Evolutionary conservation across 345 rosid species (phyloP), one percentile per base, ranked within the genome.

Genomic region (Mallotus nudiflorus): DNA sequence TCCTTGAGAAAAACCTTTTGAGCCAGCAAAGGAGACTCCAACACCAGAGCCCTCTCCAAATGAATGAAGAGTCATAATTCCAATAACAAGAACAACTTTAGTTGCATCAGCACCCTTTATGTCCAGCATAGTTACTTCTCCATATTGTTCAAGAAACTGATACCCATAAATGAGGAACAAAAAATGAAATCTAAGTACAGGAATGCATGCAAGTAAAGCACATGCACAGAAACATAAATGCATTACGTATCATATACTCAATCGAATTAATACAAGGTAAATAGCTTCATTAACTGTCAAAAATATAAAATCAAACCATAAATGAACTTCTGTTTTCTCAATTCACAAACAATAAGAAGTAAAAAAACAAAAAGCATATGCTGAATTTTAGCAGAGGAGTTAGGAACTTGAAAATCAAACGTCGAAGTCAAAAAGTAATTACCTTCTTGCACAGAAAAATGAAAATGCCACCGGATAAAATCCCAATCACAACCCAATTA

Each of bases 61-160:
- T 69, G 99, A 96, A 84, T 96, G 99, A 73, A 96, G 99, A 65
- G 98, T 96, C 99, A 96, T 96, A 61, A 96, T 96, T 61, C 99
- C 98, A 52, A 96, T 84, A 69, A 96, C 93, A 35, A 92, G 98
- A 73, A 96, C 96, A 73, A 91, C 98, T 81, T 96, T 96, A 5
- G 89, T 68, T 52, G 98, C 97, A 61, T 96, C 98, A 60, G 99
- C 97, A 54, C 99, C 98, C 84, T 89, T 91, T 63, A 96, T 92
- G 84, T 92, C 99, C 86, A 92, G 73, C 98, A 92, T 96, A 75
- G 95, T 96, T 68, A 96, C 97, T 76, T 96, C 99, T 37, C 98
- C 98, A 73, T 91, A 96, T 63, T 70, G 96, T 78, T 96, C 99
- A 74, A 96, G 94, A 80, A 89, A 80, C 98, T 92, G 91, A 70